Evolutionary conservation across 768 basidiomycete species (phyloP).

Genomic region (Suillus ampliporus): DNA sequence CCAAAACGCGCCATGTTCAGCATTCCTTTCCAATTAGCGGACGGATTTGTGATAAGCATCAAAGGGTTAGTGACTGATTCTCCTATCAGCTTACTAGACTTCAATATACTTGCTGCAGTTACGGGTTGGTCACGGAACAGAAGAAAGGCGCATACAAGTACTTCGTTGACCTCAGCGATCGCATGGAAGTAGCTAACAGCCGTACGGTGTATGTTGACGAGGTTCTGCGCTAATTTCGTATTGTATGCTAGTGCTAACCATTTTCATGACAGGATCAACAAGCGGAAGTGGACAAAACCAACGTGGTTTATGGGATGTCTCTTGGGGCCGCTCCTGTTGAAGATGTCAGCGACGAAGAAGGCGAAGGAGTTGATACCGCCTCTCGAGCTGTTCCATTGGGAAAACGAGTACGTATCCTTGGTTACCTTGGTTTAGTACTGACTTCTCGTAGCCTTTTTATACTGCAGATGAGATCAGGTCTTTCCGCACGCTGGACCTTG

Average conservation of each 20-base stretch:
- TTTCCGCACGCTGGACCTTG: constrained; percentile 80
- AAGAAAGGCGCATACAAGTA: constrained; percentile 83
- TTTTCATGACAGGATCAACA: constrained; percentile 30
- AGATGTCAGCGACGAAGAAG: constrained; percentile 37
- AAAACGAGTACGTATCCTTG: constrained; percentile 49
- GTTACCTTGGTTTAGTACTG: constrained; percentile 7
- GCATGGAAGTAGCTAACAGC: constrained; percentile 74
- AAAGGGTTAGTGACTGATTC: constrained; percentile 64
- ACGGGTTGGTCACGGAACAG: constrained; percentile 88
- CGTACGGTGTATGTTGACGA: constrained; percentile 81
- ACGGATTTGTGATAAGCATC: constrained; percentile 76
- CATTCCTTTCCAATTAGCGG: constrained; percentile 79
- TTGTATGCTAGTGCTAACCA: constrained; percentile 10
- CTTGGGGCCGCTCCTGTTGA: constrained; percentile 43
- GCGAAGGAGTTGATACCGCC: constrained; percentile 44
- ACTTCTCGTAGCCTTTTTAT: constrained; percentile 69
- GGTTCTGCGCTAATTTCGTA: constrained; percentile 34
- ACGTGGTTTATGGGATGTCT: constrained; percentile 38
- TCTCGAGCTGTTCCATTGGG: constrained; percentile 54
- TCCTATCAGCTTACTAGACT: constrained; percentile 9
- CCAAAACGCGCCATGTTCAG: constrained; percentile 85
- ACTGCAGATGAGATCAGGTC: constrained; percentile 81
- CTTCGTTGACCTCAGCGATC: constrained; percentile 79
- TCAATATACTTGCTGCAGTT: constrained; percentile 51
- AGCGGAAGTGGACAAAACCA: constrained; percentile 30